These are phyloP conservation scores for Tylopilus rubrobrunneus DNA, from an alignment of 768 basidiomycete species.

Conservation along the genomic window DNA sequence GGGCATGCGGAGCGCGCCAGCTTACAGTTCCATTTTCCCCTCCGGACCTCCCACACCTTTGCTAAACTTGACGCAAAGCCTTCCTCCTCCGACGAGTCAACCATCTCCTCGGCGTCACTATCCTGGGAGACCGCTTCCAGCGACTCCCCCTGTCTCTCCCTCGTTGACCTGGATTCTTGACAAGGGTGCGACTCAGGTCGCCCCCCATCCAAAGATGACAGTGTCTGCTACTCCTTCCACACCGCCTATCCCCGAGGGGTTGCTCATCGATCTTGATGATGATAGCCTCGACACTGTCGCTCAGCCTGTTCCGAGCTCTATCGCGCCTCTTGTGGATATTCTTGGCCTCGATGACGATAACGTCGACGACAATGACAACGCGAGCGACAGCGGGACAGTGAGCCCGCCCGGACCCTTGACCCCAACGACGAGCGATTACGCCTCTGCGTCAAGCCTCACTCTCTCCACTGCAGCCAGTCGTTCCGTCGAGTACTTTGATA, in stretches of 20 bases:
- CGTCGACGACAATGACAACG: slow-evolving; percentile 22
- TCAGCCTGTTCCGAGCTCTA: slow-evolving; percentile 5
- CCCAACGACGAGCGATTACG: slow-evolving; percentile 25
- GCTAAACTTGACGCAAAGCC: slow-evolving; percentile 22
- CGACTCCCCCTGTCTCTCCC: slow-evolving; percentile 31
- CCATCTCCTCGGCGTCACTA: slow-evolving; percentile 32
- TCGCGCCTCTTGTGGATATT: slow-evolving; percentile 22
- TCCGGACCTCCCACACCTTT: slow-evolving; percentile 30
- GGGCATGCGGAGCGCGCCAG: slow-evolving; percentile 31
- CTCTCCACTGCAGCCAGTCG: slow-evolving; percentile 22
- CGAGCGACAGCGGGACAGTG: slow-evolving; percentile 29
- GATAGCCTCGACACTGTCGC: slow-evolving; percentile 26
- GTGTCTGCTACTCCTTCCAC: slow-evolving; percentile 21
- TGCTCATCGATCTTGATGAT: slow-evolving; percentile 56
- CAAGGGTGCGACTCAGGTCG: slow-evolving; percentile 16
- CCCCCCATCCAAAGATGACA: slow-evolving; percentile 14
- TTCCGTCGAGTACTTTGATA: slow-evolving; percentile 26
- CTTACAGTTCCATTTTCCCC: slow-evolving; percentile 32
- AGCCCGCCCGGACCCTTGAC: slow-evolving; percentile 32
- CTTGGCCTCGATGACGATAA: slow-evolving; percentile 21
- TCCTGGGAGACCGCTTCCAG: slow-evolving; percentile 31
- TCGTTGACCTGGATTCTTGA: slow-evolving; percentile 34
- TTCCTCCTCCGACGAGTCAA: slow-evolving; percentile 19
- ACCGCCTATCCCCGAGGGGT: slow-evolving; percentile 44
- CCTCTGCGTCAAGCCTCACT: slow-evolving; percentile 28